Percentiles rank a stretch among this genome's conserved stretches.
These are phyloP conservation scores for Capronia epimyces DNA, from an alignment of 2,329 filamentous ascomycete genomes.

Conservation along the genomic window DNA sequence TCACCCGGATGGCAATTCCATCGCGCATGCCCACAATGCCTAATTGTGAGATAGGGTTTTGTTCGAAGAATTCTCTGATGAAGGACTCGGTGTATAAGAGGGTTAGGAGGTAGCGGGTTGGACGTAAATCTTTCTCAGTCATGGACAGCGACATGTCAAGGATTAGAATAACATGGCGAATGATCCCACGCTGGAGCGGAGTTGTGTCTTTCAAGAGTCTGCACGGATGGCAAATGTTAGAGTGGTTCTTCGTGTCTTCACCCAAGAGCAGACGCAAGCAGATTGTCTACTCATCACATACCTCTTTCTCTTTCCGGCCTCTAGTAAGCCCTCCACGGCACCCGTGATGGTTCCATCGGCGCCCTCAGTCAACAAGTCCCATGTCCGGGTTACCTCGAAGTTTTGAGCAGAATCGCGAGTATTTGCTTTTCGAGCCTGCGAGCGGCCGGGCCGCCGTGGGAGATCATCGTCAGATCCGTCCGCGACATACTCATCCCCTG, in stretches of 20 bases:
- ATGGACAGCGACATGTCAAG: constrained; percentile 91
- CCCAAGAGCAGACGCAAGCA: background rate
- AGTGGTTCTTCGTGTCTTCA: background rate
- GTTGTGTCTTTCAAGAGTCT: constrained; percentile 89
- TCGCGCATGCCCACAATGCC: constrained; percentile 91
- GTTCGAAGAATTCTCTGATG: constrained; percentile 91
- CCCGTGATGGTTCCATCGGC: constrained; percentile 71
- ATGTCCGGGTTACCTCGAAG: constrained; percentile 48
- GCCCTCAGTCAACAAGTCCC: constrained; percentile 69
- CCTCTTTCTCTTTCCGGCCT: constrained; percentile 75
- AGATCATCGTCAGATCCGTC: constrained; percentile 44
- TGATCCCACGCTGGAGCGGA: constrained; percentile 91
- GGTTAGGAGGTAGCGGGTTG: constrained; percentile 75
- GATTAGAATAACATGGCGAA: constrained; percentile 87
- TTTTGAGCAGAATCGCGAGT: constrained; percentile 38
- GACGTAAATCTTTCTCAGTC: constrained; percentile 89
- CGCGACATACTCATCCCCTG: constrained; percentile 42
- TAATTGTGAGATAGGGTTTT: constrained; percentile 95
- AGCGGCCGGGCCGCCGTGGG: constrained; percentile 18
- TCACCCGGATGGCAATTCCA: constrained; percentile 77
- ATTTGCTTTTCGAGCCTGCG: constrained; percentile 20
- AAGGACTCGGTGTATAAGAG: constrained; percentile 81
- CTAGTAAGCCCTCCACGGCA: constrained; percentile 65
- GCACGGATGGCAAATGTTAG: constrained; percentile 28
- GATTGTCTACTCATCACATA: constrained; percentile 32